Evolutionary conservation across 768 basidiomycete genomes (phyloP).

Genomic region (Trametes elegans): DNA sequence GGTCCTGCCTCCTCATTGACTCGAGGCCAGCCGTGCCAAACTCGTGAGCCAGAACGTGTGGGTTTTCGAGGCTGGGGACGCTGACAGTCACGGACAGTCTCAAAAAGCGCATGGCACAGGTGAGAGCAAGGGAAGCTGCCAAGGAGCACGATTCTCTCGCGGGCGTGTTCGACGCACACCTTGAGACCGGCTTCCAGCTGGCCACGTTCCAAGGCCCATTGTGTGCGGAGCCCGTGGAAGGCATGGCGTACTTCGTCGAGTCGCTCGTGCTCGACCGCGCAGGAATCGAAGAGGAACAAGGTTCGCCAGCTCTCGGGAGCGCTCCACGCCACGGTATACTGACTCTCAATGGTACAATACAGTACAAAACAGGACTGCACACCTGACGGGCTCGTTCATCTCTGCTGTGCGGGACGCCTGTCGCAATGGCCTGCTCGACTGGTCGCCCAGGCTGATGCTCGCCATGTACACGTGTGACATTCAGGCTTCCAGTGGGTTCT

Average conservation of each 20-base stretch:
- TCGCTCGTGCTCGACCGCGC: constrained; percentile 60
- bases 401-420: constrained; percentile 89
- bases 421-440: constrained; percentile 86
- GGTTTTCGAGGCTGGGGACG: no score
- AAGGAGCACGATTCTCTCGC: constrained; percentile 22
- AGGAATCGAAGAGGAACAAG: constrained; percentile 61
- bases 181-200: constrained; percentile 94
- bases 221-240: constrained; percentile 93
- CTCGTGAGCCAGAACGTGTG: no score
- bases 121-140: constrained; percentile 35
- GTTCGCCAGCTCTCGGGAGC: constrained; percentile 37
- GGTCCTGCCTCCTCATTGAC: constrained; percentile 87
- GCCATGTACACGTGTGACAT: constrained; percentile 99
- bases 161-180: constrained; percentile 73
- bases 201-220: constrained; percentile 93
- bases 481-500: constrained; percentile 85
- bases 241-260: constrained; percentile 90
- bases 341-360: no score
- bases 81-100: constrained; percentile 37
- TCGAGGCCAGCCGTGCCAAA: constrained; percentile 45
- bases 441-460: constrained; percentile 95
- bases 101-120: constrained; percentile 45
- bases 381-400: constrained; percentile 88
- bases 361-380: constrained; percentile 76
- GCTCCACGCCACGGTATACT: no score